Evolutionary conservation across 2,329 filamentous ascomycete genomes (phyloP).

Genomic region (Ascochyta pisi): DNA sequence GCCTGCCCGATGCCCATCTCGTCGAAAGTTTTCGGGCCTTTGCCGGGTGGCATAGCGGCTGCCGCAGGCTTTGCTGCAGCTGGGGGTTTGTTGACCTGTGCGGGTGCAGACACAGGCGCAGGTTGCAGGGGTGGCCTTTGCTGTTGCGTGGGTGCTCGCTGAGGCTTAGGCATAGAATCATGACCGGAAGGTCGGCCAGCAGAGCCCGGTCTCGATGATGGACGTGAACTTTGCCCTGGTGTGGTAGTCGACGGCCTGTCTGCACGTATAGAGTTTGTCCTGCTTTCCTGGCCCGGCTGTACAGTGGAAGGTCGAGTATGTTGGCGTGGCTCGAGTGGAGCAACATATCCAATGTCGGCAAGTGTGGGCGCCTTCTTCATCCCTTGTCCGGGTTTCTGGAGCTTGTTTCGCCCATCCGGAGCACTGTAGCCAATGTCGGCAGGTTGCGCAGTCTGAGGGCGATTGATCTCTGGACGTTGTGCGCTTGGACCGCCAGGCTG

Average conservation of each 20-base stretch:
- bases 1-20: slow-evolving; percentile 93
- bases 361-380: slow-evolving; percentile 43
- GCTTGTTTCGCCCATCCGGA: slow-evolving; percentile 53
- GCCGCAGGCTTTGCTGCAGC: slow-evolving; percentile 42
- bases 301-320: slow-evolving; percentile 45
- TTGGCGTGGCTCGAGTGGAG: slow-evolving; percentile 46
- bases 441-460: slow-evolving; percentile 51
- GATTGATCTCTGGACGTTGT: slow-evolving; percentile 43
- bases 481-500: slow-evolving; percentile 49
- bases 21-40: slow-evolving; percentile 94
- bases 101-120: slow-evolving; percentile 17
- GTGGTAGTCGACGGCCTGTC: slow-evolving; percentile 35
- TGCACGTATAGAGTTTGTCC: slow-evolving; percentile 31
- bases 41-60: slow-evolving; percentile 56
- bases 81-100: slow-evolving; percentile 28
- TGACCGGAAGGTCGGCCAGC: slow-evolving; percentile 38
- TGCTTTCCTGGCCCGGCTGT: slow-evolving; percentile 44
- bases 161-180: slow-evolving; percentile 35
- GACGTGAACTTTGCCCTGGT: slow-evolving; percentile 24
- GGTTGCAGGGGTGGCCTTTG: slow-evolving; percentile 28
- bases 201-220: slow-evolving; percentile 37
- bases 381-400: slow-evolving; percentile 48
- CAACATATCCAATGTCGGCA: slow-evolving; percentile 48
- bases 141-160: slow-evolving; percentile 29
- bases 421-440: slow-evolving; percentile 53